Evolutionary conservation across 352 stramenopile species (phyloP).

Genomic region (Pythium brachiatum): DNA sequence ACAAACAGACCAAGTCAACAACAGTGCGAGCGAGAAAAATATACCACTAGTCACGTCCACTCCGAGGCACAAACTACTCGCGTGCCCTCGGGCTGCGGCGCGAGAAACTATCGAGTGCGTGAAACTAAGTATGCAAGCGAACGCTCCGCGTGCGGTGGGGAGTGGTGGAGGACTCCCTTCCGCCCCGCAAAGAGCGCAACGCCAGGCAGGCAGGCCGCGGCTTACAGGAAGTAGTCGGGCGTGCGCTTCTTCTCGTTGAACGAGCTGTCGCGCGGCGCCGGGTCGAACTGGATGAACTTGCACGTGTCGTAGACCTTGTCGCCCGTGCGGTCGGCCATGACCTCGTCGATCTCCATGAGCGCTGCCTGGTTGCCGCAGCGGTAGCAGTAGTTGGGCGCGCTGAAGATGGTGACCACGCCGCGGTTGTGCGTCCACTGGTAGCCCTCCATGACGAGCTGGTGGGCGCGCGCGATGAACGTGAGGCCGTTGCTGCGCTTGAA

Average conservation of each 20-base stretch:
- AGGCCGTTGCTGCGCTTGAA: conserved; percentile 89
- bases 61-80: neutral
- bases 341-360: conserved; percentile 94
- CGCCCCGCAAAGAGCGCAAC: neutral
- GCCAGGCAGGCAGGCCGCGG: neutral
- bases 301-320: conserved; percentile 91
- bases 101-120: conserved; percentile 14
- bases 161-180: neutral
- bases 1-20: neutral
- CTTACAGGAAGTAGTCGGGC: conserved; percentile 91
- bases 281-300: conserved; percentile 93
- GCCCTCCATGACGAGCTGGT: conserved; percentile 93
- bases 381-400: conserved; percentile 94
- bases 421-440: conserved; percentile 93
- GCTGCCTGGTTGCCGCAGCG: conserved; percentile 95
- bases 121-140: conserved; percentile 5
- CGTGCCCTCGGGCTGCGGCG: neutral
- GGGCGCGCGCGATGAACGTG: conserved; percentile 83
- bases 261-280: conserved; percentile 86
- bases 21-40: conserved; percentile 3
- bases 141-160: neutral
- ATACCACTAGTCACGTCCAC: conserved; percentile 1
- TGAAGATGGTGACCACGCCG: conserved; percentile 92
- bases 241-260: conserved; percentile 92
- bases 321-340: conserved; percentile 83